phyloP scores from a whole-genome alignment of 2,329 filamentous ascomycete genomes.

The Aspergillus nomiae region DNA sequence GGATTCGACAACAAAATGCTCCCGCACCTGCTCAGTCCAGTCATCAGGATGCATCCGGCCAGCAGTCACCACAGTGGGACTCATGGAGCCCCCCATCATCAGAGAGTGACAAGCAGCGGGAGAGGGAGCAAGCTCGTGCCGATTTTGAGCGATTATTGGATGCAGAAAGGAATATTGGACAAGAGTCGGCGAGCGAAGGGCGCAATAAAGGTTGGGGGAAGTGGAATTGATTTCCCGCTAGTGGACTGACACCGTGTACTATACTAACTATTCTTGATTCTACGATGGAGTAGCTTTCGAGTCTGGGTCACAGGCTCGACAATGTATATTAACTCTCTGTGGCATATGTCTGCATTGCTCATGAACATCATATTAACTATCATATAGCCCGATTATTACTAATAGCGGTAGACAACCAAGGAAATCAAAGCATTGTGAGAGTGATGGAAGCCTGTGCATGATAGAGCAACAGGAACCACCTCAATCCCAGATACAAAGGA shows the following conservation, averaged over 20 bases:
- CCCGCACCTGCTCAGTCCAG: slow-evolving; percentile 1
- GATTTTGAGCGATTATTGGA: slow-evolving; percentile 49
- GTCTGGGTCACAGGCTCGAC: not conserved
- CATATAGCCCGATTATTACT: not conserved
- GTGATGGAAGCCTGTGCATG: not conserved
- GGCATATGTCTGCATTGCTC: not conserved
- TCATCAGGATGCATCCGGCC: not conserved
- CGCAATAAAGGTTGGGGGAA: slow-evolving; percentile 18
- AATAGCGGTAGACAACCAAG: not conserved
- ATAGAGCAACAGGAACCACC: not conserved
- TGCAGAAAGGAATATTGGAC: slow-evolving; percentile 34
- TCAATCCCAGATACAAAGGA: not conserved
- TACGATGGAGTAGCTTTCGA: not conserved
- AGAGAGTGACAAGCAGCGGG: slow-evolving; percentile 27
- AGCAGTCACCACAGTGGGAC: not conserved
- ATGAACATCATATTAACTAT: not conserved
- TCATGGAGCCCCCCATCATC: not conserved
- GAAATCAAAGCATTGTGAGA: not conserved
- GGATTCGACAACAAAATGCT: slow-evolving; percentile 35
- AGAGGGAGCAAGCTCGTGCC: slow-evolving; percentile 43
- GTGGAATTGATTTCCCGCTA: slow-evolving; percentile 20
- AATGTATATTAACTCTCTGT: not conserved
- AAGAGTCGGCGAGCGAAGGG: slow-evolving; percentile 14
- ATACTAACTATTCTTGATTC: not conserved
- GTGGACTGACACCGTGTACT: not conserved